These are phyloP conservation scores for Calocybe indica DNA, from an alignment of 768 basidiomycete species.

Conservation along the genomic window DNA sequence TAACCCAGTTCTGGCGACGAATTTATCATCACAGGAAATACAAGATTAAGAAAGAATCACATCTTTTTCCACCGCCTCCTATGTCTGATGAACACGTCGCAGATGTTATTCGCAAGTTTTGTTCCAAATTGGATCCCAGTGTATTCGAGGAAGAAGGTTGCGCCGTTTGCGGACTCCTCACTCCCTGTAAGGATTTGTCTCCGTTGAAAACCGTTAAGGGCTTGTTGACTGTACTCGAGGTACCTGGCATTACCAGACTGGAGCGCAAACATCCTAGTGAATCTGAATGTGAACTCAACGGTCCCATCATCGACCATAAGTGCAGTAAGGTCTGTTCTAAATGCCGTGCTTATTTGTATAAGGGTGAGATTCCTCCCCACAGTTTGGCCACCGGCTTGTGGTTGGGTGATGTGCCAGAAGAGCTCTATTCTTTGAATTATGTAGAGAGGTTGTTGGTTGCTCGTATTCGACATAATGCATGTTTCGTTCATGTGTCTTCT, in stretches of 20 bases:
- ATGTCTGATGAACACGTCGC: slow-evolving; percentile 51
- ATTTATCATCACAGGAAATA: no score
- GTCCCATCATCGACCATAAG: slow-evolving; percentile 10
- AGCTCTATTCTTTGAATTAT: slow-evolving; percentile 19
- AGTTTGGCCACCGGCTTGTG: slow-evolving; percentile 29
- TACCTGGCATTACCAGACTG: background rate
- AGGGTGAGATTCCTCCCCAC: slow-evolving; percentile 13
- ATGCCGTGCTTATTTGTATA: slow-evolving; percentile 6
- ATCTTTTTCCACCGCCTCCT: slow-evolving; percentile 3
- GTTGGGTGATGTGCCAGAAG: slow-evolving; percentile 26
- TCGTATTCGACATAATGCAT: slow-evolving; percentile 19
- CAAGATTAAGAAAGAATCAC: no score
- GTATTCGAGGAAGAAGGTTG: slow-evolving; percentile 26
- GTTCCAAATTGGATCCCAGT: slow-evolving; percentile 61
- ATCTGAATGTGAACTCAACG: slow-evolving; percentile 2
- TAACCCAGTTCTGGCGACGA: no score
- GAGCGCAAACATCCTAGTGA: slow-evolving; percentile 6
- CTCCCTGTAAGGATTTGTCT: background rate
- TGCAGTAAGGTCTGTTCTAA: slow-evolving; percentile 10
- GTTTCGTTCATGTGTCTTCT: slow-evolving; percentile 20
- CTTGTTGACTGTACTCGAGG: slow-evolving; percentile 4
- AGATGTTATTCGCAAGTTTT: slow-evolving; percentile 29
- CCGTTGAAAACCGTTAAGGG: slow-evolving; percentile 1
- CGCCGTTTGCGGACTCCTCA: slow-evolving; percentile 16
- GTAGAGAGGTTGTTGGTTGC: slow-evolving; percentile 24